Percentiles rank a stretch among this genome's conserved stretches.
Conservation (phyloP, 2,329 filamentous ascomycete genomes). For the Aspergillus sp. region DNA sequence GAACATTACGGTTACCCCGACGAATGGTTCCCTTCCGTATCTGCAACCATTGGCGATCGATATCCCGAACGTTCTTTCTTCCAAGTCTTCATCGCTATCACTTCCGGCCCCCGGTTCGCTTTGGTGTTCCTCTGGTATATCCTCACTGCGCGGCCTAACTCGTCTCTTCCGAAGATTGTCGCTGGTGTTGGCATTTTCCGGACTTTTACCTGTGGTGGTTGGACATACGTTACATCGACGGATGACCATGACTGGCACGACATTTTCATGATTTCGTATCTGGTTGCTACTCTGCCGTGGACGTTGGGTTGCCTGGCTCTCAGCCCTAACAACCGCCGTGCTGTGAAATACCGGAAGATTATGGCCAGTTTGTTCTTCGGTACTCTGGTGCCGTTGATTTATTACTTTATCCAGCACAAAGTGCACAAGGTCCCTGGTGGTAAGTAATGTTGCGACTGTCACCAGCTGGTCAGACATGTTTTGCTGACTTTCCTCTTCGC, state of each 20-base stretch:
- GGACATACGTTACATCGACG: conserved; percentile 97
- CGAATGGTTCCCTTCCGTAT: conserved; percentile 96
- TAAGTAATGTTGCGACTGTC: conserved; percentile 42
- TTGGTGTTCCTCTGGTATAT: conserved; percentile 90
- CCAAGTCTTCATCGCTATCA: conserved; percentile 94
- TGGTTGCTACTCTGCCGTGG: conserved; percentile 92
- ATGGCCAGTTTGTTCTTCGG: conserved; percentile 81
- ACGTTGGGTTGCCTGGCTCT: conserved; percentile 82
- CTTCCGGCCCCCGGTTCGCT: conserved; percentile 85
- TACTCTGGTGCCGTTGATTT: conserved; percentile 80
- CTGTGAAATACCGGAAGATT: conserved; percentile 83
- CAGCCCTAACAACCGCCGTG: conserved; percentile 74
- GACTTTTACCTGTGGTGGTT: conserved; percentile 90
- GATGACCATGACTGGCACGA: conserved; percentile 99
- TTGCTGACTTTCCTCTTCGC: conserved; percentile 1
- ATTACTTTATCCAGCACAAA: conserved; percentile 99
- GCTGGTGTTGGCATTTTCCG: conserved; percentile 74
- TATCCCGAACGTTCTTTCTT: conserved; percentile 97
- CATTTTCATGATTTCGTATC: conserved; percentile 98
- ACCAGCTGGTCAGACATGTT: neutral
- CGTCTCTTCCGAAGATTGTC: conserved; percentile 72
- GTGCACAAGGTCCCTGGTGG: conserved; percentile 89
- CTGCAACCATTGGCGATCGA: conserved; percentile 91
- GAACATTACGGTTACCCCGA: conserved; percentile 90
- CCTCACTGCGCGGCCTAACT: conserved; percentile 69